A percentile compares a stretch with the other conserved stretches of the same genome.
phyloP scores from a whole-genome alignment of 1,139 yeast species.

The Yamadazyma jaroonii region DNA sequence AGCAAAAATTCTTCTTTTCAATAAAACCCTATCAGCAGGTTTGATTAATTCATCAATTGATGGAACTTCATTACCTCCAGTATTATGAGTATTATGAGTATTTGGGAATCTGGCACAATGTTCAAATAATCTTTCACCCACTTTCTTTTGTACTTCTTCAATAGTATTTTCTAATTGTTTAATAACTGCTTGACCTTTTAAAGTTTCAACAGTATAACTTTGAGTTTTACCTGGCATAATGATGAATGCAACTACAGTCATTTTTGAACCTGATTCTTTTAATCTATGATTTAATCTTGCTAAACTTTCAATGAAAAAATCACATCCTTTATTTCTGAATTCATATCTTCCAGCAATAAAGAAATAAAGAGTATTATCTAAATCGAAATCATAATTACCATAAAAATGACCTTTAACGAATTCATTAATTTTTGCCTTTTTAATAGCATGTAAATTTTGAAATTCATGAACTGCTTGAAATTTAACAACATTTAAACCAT shows the following conservation, averaged over 20 bases:
- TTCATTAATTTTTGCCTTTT: slow-evolving; percentile 89
- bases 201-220: slow-evolving; percentile 93
- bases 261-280: slow-evolving; percentile 77
- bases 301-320: slow-evolving; percentile 87
- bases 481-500: slow-evolving; percentile 92
- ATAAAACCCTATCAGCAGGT: slow-evolving; percentile 82
- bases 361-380: slow-evolving; percentile 89
- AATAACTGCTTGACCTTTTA: slow-evolving; percentile 94
- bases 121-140: slow-evolving; percentile 86
- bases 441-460: slow-evolving; percentile 90
- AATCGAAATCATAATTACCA: slow-evolving; percentile 92
- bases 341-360: slow-evolving; percentile 98
- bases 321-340: slow-evolving; percentile 95
- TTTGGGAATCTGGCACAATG: slow-evolving; percentile 84
- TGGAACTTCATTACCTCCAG: slow-evolving; percentile 53
- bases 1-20: slow-evolving; percentile 92
- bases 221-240: slow-evolving; percentile 97
- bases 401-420: slow-evolving; percentile 96
- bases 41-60: slow-evolving; percentile 76
- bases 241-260: slow-evolving; percentile 96
- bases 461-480: slow-evolving; percentile 98
- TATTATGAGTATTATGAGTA: slow-evolving; percentile 53
- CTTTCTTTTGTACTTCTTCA: slow-evolving; percentile 80
- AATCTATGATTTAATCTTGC: slow-evolving; percentile 89
- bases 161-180: slow-evolving; percentile 89